phyloP scores from a whole-genome alignment of 2,329 filamentous ascomycete genomes.

The Hymenoscyphus fructigenus region DNA sequence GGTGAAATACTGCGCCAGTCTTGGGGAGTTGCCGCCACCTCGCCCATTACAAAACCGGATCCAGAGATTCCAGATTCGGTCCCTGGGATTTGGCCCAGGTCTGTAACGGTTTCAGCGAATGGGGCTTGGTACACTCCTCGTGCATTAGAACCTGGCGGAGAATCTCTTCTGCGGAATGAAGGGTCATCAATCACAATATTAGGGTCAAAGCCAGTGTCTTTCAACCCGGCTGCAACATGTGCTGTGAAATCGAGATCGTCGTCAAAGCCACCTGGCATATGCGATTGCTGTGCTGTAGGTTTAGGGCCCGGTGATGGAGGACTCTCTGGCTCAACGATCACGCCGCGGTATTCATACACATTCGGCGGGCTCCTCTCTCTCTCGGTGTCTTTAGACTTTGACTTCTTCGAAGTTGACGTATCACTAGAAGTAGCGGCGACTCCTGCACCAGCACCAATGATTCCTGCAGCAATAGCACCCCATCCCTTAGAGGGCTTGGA shows the following conservation, averaged over 20 bases:
- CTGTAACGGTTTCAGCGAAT: slow-evolving; percentile 48
- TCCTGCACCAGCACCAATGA: slow-evolving; percentile 43
- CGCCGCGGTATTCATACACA: slow-evolving; percentile 27
- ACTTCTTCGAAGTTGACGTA: slow-evolving; percentile 17
- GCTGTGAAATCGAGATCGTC: slow-evolving; percentile 70
- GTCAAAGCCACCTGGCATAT: slow-evolving; percentile 64
- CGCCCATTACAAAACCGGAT: slow-evolving; percentile 47
- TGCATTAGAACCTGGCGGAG: slow-evolving; percentile 60
- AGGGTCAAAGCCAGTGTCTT: slow-evolving; percentile 69
- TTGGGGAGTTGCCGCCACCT: slow-evolving; percentile 45
- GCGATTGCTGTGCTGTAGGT: slow-evolving; percentile 43
- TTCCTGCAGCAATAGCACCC: slow-evolving; percentile 52
- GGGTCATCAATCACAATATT: slow-evolving; percentile 69
- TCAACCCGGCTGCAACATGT: slow-evolving; percentile 64
- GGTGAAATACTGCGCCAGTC: slow-evolving; percentile 38
- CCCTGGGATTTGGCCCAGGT: slow-evolving; percentile 36
- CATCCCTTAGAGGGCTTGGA: slow-evolving; percentile 40
- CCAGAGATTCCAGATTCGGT: slow-evolving; percentile 20
- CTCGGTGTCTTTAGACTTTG: slow-evolving; percentile 10
- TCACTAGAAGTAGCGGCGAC: slow-evolving; percentile 31
- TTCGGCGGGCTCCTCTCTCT: slow-evolving; percentile 13
- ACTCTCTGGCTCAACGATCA: slow-evolving; percentile 30
- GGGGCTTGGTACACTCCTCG: slow-evolving; percentile 48
- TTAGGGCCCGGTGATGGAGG: slow-evolving; percentile 57
- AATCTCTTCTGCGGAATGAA: slow-evolving; percentile 60